These are phyloP conservation scores for Myxozyma kluyveri DNA, from an alignment of 805 yeast species.

Conservation along the genomic window DNA sequence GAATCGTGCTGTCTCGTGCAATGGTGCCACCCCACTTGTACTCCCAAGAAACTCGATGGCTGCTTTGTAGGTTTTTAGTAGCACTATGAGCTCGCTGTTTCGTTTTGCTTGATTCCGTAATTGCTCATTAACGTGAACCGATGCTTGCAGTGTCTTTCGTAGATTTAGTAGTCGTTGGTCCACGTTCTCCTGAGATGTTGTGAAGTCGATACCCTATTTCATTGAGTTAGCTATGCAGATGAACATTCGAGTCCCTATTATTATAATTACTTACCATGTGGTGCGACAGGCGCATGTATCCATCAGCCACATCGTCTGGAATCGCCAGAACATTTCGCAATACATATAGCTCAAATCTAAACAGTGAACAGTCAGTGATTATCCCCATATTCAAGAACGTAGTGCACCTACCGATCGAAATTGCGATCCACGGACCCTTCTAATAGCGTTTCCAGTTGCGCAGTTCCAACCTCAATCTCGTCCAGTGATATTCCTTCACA, in stretches of 20 bases:
- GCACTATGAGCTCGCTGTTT: conserved; percentile 10
- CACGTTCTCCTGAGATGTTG: conserved; percentile 14
- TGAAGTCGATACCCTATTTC: conserved; percentile 18
- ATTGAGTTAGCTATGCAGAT: background rate
- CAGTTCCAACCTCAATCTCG: conserved; percentile 67
- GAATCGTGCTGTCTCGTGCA: conserved; percentile 28
- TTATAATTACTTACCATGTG: conserved; percentile 48
- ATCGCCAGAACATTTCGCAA: conserved; percentile 71
- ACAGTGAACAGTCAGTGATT: background rate
- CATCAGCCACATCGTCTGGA: conserved; percentile 64
- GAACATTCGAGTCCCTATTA: background rate
- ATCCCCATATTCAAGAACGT: too few relatives aligned
- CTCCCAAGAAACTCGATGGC: conserved; percentile 19
- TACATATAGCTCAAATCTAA: conserved; percentile 67
- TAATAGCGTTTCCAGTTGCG: conserved; percentile 69
- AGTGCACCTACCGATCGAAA: conserved; percentile 56
- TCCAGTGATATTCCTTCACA: conserved; percentile 29
- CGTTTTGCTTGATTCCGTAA: conserved; percentile 9
- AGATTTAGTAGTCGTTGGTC: conserved; percentile 18
- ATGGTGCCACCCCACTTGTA: conserved; percentile 26
- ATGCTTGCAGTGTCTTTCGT: conserved; percentile 27
- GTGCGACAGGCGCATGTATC: conserved; percentile 66
- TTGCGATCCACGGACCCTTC: conserved; percentile 75
- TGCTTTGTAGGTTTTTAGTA: conserved; percentile 14
- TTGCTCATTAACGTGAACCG: conserved; percentile 20